Evolutionary conservation across 2,329 filamentous ascomycete species (phyloP), one percentile per base, ranked within the genome.

Genomic region (Epichloe uncinata): DNA sequence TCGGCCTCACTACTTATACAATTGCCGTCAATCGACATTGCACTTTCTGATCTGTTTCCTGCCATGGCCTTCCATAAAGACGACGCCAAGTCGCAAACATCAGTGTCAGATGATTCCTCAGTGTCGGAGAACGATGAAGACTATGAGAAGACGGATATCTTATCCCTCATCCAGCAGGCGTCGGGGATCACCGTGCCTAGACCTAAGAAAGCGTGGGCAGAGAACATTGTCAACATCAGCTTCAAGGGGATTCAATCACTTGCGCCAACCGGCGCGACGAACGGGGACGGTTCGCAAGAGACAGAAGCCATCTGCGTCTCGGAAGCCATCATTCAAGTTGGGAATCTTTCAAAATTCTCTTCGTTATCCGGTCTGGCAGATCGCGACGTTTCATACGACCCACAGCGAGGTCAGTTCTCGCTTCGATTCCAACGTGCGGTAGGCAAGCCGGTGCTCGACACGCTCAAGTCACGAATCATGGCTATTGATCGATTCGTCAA

Each of bases 401-500:
- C 71, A 2, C 66, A 66, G 20, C 73, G 73, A 5, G 84, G 84
- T 42, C 74, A 78, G 50, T 84, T 88, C 61, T 73, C 74, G 15
- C 69, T 88, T 48, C 71, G 75, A 7, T 67, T 87, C 37, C 72
- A 75, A 9, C 75, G 78, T 0, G 67, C 70, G 2, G 75, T 84
- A 43, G 82, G 82, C 18, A 68, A 71, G 42, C 71, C 80, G 1
- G 72, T 84, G 13, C 64, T 87, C 4, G 71, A 74, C 4, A 67
- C 72, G n/a, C 70, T 89, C 18, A 69, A 73, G 53, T 69, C 74
- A 47, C 74, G 81, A 30, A 69, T 89, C 43, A 75, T 79, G 56
- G 77, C 81, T 12, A 77, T 93, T 51, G 79, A 85, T 58, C 78
- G 83, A 18, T 73, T 93, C 30, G 81, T 87, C 38, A 75, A 77